Percentiles rank a stretch among this genome's conserved stretches.
These are phyloP conservation scores for Salmacisia buchloeana DNA, from an alignment of 1,284 basidiomycete species.

Conservation along the genomic window DNA sequence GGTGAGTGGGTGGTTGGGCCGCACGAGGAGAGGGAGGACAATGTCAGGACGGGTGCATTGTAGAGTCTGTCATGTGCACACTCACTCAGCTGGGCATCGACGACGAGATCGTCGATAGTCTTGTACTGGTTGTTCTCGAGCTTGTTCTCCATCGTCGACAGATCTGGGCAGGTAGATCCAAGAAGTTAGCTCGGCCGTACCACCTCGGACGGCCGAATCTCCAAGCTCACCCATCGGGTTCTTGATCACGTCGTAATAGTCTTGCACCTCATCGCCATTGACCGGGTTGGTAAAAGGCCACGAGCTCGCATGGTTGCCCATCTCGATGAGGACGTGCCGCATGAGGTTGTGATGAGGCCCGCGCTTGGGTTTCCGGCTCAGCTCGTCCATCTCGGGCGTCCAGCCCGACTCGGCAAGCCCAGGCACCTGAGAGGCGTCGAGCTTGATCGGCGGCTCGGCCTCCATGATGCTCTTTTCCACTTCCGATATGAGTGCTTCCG, in stretches of 20 bases:
- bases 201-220: neutral
- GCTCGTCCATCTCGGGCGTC: constrained; percentile 76
- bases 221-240: constrained; percentile 78
- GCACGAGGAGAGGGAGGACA: neutral
- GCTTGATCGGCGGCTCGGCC: constrained; percentile 28
- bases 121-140: constrained; percentile 72
- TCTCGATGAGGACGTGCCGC: constrained; percentile 75
- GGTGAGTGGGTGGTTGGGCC: too few species aligned
- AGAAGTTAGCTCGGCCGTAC: neutral
- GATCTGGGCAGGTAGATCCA: constrained; percentile 58
- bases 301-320: constrained; percentile 71
- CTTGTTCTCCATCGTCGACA: constrained; percentile 87
- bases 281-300: constrained; percentile 88
- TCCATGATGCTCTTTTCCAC: constrained; percentile 18
- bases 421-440: constrained; percentile 41
- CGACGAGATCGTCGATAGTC: constrained; percentile 69
- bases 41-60: constrained; percentile 54
- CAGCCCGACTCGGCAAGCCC: constrained; percentile 71
- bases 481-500: too few species aligned
- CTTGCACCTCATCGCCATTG: constrained; percentile 72
- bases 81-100: constrained; percentile 60
- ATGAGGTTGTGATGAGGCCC: constrained; percentile 63
- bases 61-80: constrained; percentile 10
- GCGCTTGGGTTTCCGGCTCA: constrained; percentile 61
- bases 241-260: constrained; percentile 87